A percentile compares a stretch with the other conserved stretches of the same genome.
Evolutionary conservation across 169 alveolate species (phyloP).

Genomic region (Miamiensis avidus): DNA sequence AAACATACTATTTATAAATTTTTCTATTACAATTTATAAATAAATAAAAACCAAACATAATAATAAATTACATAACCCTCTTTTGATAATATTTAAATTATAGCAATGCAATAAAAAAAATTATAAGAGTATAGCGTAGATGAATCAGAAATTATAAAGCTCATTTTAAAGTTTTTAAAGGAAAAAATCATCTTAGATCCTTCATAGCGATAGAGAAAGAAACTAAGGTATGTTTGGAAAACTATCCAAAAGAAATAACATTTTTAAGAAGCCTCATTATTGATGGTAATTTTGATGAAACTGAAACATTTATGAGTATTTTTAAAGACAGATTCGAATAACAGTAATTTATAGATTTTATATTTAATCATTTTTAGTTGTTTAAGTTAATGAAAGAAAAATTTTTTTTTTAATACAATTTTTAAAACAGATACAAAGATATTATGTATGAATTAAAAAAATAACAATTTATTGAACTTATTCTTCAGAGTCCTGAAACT

Average conservation of each 20-base stretch:
- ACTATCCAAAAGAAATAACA: conserved; percentile 6
- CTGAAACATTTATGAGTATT: neutral
- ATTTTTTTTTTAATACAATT: too few relatives aligned
- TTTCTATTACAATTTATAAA: too few relatives aligned
- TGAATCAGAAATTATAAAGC: neutral
- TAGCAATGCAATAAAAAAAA: neutral
- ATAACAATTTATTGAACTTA: neutral
- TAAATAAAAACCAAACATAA: too few relatives aligned
- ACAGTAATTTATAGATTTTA: neutral
- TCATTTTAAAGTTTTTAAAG: too few relatives aligned
- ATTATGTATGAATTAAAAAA: neutral
- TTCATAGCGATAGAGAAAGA: neutral
- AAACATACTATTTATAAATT: too few relatives aligned
- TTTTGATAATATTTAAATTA: too few relatives aligned
- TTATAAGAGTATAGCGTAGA: neutral
- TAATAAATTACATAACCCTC: too few relatives aligned
- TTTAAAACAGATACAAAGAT: neutral
- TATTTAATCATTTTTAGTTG: neutral
- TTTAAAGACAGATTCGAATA: neutral
- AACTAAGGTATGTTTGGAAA: neutral
- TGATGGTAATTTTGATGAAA: neutral
- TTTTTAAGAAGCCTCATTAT: conserved; percentile 40
- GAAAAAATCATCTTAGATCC: neutral
- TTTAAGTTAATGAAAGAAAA: too few relatives aligned
- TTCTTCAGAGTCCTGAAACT: neutral